phyloP scores from a whole-genome alignment of 139 green algal species.

The Nannochloris sp. region DNA sequence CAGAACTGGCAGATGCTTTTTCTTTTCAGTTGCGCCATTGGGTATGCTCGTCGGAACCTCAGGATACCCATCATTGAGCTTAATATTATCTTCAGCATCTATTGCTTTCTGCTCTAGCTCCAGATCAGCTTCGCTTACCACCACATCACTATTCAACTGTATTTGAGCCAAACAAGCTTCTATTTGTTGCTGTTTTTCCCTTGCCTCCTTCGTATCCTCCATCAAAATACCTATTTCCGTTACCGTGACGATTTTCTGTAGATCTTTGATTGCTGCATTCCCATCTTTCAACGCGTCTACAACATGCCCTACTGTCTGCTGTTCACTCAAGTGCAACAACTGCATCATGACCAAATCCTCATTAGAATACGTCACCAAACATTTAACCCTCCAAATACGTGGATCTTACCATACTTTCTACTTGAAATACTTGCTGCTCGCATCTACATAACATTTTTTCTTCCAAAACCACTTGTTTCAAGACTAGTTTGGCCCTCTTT shows the following conservation, averaged over 20 bases:
- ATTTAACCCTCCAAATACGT: not conserved
- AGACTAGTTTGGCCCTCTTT: conserved; percentile 51
- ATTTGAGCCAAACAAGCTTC: conserved; percentile 33
- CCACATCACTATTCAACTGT: conserved; percentile 28
- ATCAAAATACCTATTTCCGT: conserved; percentile 73
- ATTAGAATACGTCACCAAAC: not conserved
- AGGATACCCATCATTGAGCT: too few relatives aligned
- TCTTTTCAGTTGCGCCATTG: too few relatives aligned
- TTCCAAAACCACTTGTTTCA: conserved; percentile 63
- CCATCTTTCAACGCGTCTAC: conserved; percentile 66
- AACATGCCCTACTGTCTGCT: conserved; percentile 56
- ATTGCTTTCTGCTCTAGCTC: not conserved
- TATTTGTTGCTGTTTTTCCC: conserved; percentile 53
- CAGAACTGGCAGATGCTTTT: too few relatives aligned
- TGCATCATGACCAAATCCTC: conserved; percentile 21
- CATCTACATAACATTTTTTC: conserved; percentile 44
- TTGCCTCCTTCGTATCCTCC: conserved; percentile 69
- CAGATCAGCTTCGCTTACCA: conserved; percentile 18
- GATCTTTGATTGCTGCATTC: conserved; percentile 50
- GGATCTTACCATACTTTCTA: conserved; percentile 57
- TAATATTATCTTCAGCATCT: too few relatives aligned
- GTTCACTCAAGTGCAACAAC: conserved; percentile 65
- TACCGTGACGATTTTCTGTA: conserved; percentile 61
- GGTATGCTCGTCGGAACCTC: too few relatives aligned
- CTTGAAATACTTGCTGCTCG: conserved; percentile 47